Evolutionary conservation across 306 rosid genomes (phyloP), one percentile per base, ranked within the genome.

Genomic region (Cucumis melo): DNA sequence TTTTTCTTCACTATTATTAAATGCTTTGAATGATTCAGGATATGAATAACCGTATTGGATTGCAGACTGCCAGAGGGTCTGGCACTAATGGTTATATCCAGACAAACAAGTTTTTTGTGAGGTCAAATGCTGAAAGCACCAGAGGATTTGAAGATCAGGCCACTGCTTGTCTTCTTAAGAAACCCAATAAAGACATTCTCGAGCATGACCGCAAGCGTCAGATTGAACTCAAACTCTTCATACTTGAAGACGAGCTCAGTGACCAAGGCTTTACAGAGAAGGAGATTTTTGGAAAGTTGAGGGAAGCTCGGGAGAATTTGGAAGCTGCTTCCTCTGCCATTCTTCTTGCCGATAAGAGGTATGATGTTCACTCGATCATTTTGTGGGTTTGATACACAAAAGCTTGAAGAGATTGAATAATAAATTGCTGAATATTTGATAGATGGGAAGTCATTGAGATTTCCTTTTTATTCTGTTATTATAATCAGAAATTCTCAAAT

Each of bases 121-220:
- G 55, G 82, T 82, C 92, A 0, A 95, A 82, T 80, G 59, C 93
- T 17, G 96, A 84, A 19, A 88, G 75, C 61, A 74, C 86, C 8
- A 85, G 81, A 38, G 99, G 98, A 0, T 95, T 89, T 50, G 99
- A 95, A 19, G 87, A 84, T 74, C 92, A 86, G 77, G 92, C 88
- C 17, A 86, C 85, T 13, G 90, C 85, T 12, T 98, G 98, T 23
- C 87, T 95, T 42, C 63, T 87, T 0, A 84, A 87, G 80, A 92
- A 88, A 85, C 72, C 99, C 1, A 95, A 95, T 70, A 82, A 76
- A 50, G 98, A 90, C 32, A 92, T 95, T 51, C 93, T 95, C 1
- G 99, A 95, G 80, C 99, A 95, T 19, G 97, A 91, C 21, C 93
- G 96, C 15, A 94, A 94, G 90, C 97, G 97, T 77, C 97, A 94